Conservation (phyloP, 75 land plant genomes). For the Pseudotsuga menziesii region DNA sequence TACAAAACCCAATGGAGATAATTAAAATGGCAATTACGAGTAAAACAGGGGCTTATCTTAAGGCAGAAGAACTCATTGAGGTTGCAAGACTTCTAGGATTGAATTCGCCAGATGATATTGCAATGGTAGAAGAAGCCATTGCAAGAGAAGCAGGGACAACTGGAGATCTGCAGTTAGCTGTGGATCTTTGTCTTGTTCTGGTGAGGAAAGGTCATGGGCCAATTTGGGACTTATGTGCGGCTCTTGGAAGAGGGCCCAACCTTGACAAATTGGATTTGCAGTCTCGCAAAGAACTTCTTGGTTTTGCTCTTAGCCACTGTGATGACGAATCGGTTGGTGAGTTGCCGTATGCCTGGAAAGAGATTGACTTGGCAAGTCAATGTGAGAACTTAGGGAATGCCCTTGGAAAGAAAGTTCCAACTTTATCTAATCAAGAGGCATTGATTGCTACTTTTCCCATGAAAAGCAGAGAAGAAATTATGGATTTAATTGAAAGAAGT, state of each 20-base stretch:
- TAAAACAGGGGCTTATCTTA: too few species aligned
- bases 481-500: constrained; percentile 4
- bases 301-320: constrained; percentile 92
- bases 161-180: constrained; percentile 85
- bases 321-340: constrained; percentile 91
- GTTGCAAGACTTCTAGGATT: constrained; percentile 87
- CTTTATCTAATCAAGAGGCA: constrained; percentile 25
- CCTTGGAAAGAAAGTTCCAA: constrained; percentile 29
- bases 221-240: constrained; percentile 95
- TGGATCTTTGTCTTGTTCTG: constrained; percentile 78
- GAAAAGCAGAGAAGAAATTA: constrained; percentile 15
- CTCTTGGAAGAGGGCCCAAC: constrained; percentile 88
- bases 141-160: constrained; percentile 96
- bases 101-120: constrained; percentile 60
- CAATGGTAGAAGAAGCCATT: constrained; percentile 77
- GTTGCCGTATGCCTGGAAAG: constrained; percentile 89
- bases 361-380: constrained; percentile 54
- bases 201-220: constrained; percentile 76
- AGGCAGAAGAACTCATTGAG: constrained; percentile 81
- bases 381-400: constrained; percentile 39
- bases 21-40: too few species aligned
- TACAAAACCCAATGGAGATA: too few species aligned
- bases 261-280: constrained; percentile 59
- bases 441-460: constrained; percentile 26
- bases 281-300: constrained; percentile 75